Evolutionary conservation across 2,329 filamentous ascomycete species (phyloP).

Genomic region (Paradendryphiella salina): DNA sequence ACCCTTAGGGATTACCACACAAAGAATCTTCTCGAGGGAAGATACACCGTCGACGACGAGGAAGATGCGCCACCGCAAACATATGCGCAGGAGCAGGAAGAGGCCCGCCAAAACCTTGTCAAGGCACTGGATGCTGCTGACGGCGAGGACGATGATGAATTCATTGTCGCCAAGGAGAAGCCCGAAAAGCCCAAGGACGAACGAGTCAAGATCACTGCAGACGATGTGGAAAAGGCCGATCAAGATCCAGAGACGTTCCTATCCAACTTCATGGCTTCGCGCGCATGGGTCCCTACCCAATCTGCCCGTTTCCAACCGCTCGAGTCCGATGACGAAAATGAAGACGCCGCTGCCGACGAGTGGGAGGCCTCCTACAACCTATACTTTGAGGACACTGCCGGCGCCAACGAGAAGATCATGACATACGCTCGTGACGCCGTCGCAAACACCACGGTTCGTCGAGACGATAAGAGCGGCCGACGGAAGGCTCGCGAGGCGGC

Average conservation of each 20-base stretch:
- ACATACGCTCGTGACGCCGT: conserved; percentile 88
- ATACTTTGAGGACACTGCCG: conserved; percentile 89
- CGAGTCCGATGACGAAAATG: conserved; percentile 85
- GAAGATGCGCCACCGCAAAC: conserved; percentile 64
- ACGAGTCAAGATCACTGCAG: conserved; percentile 50
- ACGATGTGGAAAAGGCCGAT: conserved; percentile 72
- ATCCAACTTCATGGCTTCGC: conserved; percentile 91
- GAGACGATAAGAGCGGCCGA: conserved; percentile 76
- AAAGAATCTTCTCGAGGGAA: conserved; percentile 79
- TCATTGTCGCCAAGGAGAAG: conserved; percentile 72
- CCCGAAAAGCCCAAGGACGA: conserved; percentile 33
- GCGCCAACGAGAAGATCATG: conserved; percentile 82
- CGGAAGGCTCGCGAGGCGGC: conserved; percentile 80
- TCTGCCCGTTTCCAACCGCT: conserved; percentile 74
- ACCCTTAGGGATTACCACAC: conserved; percentile 89
- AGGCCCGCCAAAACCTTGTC: conserved; percentile 75
- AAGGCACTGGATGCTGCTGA: conserved; percentile 74
- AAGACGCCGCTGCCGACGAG: conserved; percentile 74
- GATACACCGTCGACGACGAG: conserved; percentile 60
- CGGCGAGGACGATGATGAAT: conserved; percentile 63
- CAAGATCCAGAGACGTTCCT: conserved; percentile 89
- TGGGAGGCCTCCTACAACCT: conserved; percentile 95
- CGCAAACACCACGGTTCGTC: conserved; percentile 78
- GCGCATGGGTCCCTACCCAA: conserved; percentile 80
- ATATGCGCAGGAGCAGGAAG: conserved; percentile 86